Base-by-base conservation (phyloP, 2,329 filamentous ascomycete species). In the Fusarium sp. region DNA sequence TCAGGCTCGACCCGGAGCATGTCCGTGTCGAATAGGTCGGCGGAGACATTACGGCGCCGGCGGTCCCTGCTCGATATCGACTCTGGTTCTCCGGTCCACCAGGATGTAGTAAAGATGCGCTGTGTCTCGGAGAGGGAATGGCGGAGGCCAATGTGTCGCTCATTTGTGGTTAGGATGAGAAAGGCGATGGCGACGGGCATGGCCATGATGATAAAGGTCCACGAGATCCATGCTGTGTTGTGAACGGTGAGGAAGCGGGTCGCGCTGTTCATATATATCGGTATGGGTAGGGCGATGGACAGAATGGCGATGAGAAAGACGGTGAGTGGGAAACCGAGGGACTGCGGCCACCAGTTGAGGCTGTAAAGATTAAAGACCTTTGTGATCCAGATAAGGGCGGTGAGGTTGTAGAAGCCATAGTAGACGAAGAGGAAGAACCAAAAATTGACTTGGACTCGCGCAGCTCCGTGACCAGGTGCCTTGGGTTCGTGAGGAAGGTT, bases 351-450 rank as follows among this genome's bases (percentile, higher is more conserved):
- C 89, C 89, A 91, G 78, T 91, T 91, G 61, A 91, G 81, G 66
- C 86, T 88, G 81, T 91, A 91, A 20, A 91, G 82, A 73, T 91
- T 91, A 77, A 91, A 91, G 5, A 91, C 84, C 74, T 90, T 91
- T 51, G 89, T 91, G 75, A 91, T 90, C 88, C 89, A 91, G 65
- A 90, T 85, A 71, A 91, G 79, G 2, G 89, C 89, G 4, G 87
- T 89, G 23, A 90, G 74, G 75, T 89, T 90, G 78, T 91, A 91
- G 70, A 90, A 86, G 61, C 88, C 87, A 76, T 91, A 91, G 79
- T 90, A 91, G 61, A 90, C 85, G 53, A 90, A 85, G 36, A 91
- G 81, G 74, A 91, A 91, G 81, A 90, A 90, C 89, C 89, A 91
- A 74, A 91, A 91, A 79, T 89, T 90, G 70, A 91, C 85, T 67